Percentiles rank a stretch among this genome's conserved stretches.
Conservation (phyloP, 2,329 filamentous ascomycete genomes). For the Alternaria viburni region DNA sequence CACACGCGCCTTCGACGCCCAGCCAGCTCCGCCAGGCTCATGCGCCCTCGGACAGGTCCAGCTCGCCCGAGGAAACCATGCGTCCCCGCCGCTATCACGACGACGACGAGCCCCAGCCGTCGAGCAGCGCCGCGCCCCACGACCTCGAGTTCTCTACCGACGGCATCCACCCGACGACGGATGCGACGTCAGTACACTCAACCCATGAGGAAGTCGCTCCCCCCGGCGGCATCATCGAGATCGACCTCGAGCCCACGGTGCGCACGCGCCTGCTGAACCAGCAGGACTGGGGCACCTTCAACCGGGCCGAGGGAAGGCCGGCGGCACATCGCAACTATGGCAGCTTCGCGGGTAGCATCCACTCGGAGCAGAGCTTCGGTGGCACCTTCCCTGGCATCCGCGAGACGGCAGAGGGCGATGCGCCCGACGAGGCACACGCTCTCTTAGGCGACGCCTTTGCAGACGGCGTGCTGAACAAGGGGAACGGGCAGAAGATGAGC, state of each 20-base stretch:
- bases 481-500: slow-evolving; percentile 67
- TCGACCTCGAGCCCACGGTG: slow-evolving; percentile 43
- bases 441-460: slow-evolving; percentile 52
- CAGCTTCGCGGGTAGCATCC: slow-evolving; percentile 61
- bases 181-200: slow-evolving; percentile 39
- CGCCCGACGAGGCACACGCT: slow-evolving; percentile 45
- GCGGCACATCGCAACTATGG: slow-evolving; percentile 60
- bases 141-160: slow-evolving; percentile 33
- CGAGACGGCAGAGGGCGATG: slow-evolving; percentile 34
- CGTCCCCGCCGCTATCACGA: slow-evolving; percentile 28
- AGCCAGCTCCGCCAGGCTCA: slow-evolving; percentile 52
- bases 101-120: slow-evolving; percentile 19
- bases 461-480: slow-evolving; percentile 52
- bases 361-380: slow-evolving; percentile 49
- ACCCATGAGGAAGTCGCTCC: slow-evolving; percentile 29
- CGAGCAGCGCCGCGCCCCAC: slow-evolving; percentile 16
- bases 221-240: slow-evolving; percentile 27
- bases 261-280: slow-evolving; percentile 49
- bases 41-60: slow-evolving; percentile 50
- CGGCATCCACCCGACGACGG: slow-evolving; percentile 43
- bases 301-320: slow-evolving; percentile 76
- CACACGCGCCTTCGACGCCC: slow-evolving; percentile 46
- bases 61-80: slow-evolving; percentile 52
- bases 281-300: slow-evolving; percentile 57
- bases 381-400: slow-evolving; percentile 44